Conservation (phyloP, 345 rosid genomes). For the Salix purpurea region DNA sequence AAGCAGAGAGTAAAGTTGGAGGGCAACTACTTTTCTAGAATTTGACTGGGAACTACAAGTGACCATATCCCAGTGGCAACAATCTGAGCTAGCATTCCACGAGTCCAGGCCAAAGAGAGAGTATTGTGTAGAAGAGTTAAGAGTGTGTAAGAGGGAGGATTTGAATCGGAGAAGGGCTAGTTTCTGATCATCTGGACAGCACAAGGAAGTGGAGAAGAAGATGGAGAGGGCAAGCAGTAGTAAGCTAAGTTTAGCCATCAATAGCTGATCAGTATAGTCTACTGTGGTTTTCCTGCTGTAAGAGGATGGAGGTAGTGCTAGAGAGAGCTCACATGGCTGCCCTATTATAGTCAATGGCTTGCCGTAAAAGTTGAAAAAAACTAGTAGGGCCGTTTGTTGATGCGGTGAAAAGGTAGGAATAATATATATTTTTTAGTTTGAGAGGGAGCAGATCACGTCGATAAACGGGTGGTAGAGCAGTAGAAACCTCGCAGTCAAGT, state of each 20-base stretch:
- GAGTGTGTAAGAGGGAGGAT: constrained; percentile 5
- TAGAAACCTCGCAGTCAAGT: too few species aligned
- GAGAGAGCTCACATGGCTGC: too few species aligned
- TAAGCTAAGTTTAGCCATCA: not conserved
- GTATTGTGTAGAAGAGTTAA: constrained; percentile 15
- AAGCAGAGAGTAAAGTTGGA: constrained; percentile 16
- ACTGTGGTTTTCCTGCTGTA: too few species aligned
- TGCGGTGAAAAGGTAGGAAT: too few species aligned
- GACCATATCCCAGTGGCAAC: constrained; percentile 33
- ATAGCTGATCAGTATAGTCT: too few species aligned
- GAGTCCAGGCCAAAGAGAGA: constrained; percentile 16
- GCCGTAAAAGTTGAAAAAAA: too few species aligned
- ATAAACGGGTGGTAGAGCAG: too few species aligned
- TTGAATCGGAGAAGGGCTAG: constrained; percentile 37
- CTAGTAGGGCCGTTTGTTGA: too few species aligned
- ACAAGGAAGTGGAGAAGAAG: constrained; percentile 15
- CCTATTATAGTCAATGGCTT: too few species aligned
- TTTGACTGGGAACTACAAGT: constrained; percentile 10
- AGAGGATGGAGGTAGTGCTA: too few species aligned
- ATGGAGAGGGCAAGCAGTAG: not conserved
- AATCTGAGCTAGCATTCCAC: constrained; percentile 30
- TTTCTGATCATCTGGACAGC: constrained; percentile 26
- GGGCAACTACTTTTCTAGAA: constrained; percentile 13
- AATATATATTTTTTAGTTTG: too few species aligned
- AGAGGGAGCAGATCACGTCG: too few species aligned